Evolutionary conservation across 306 rosid species (phyloP), one percentile per base, ranked within the genome.

Genomic region (Chamaecrista fasciculata): DNA sequence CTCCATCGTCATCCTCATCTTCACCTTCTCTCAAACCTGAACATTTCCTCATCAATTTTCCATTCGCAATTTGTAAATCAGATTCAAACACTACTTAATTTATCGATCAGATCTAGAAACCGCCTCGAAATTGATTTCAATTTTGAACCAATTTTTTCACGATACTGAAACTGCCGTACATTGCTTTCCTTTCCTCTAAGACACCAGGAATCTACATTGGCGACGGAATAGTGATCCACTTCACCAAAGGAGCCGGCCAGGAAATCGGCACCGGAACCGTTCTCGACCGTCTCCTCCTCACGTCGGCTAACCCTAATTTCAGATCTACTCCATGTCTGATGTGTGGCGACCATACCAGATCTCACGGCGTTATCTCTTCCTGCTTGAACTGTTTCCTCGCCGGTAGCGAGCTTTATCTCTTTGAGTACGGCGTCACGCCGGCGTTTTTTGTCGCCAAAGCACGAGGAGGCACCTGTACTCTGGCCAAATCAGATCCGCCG

Each of bases 401-500:
- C 1, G 82, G 88, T 0, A 85, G 88, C 18, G 46, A 86, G 6
- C 86, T 87, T 15, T 76, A 83, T 63, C 74, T 70, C 77, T 88
- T 86, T 42, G 83, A 86, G 63, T 90, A 88, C 71, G 90, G 72
- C 20, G 94, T 85, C 66, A 48, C 65, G 2, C 52, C 69, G 0
- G 61, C 23, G n/a, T 42, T 70, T 63, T 93, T 90, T 46, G 42
- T 93, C 19, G 90, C 86, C 73, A 76, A 90, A 67, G 76, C 82
- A 29, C 74, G 91, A 60, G 94, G 96, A 6, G 94, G 96, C 16
- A 93, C 98, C 10, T 93, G 91, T 70, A 93, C 96, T 44, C 82
- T 81, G 18, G 94, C 94, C 1, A 0, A 39, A 3, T 75, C 89
- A 3, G 91, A 93, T 52, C 66, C 87, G 11, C 33, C 65, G 0